A percentile compares a stretch with the other conserved stretches of the same genome.
phyloP scores from a whole-genome alignment of 805 yeast species.

The Deakozyma indianensis region DNA sequence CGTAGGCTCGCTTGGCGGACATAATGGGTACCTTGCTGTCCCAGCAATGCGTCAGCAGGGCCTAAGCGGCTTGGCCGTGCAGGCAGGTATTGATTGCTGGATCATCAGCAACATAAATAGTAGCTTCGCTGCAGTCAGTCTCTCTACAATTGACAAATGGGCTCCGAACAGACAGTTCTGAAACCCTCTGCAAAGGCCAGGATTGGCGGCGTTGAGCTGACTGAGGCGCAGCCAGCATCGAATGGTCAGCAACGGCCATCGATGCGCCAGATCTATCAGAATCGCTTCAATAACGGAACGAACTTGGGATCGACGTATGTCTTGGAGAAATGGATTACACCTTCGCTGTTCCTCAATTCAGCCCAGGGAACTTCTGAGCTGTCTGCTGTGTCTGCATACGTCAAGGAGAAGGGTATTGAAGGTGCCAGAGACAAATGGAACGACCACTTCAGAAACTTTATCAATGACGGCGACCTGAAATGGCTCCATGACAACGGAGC shows the following conservation, averaged over 20 bases:
- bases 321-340: conserved; percentile 66
- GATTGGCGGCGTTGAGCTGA: too few relatives aligned
- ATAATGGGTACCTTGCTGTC: too few relatives aligned
- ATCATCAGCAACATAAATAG: too few relatives aligned
- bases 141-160: too few relatives aligned
- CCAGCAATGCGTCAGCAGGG: too few relatives aligned
- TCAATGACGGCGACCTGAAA: conserved; percentile 61
- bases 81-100: too few relatives aligned
- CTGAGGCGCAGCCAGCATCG: conserved; percentile 12
- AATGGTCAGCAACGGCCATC: conserved; percentile 19
- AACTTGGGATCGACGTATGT: conserved; percentile 76
- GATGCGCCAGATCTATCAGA: conserved; percentile 17
- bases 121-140: too few relatives aligned
- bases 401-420: conserved; percentile 36
- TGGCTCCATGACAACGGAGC: conserved; percentile 56
- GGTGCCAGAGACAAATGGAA: conserved; percentile 38
- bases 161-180: too few relatives aligned
- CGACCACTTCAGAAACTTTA: conserved; percentile 50
- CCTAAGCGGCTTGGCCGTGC: too few relatives aligned
- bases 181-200: too few relatives aligned
- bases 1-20: too few relatives aligned
- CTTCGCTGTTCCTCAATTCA: conserved; percentile 41
- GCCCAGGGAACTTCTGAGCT: conserved; percentile 46
- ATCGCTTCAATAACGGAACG: conserved; percentile 55
- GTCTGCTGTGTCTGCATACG: conserved; percentile 46